Percentiles rank a stretch among this genome's conserved stretches.
Evolutionary conservation across 2,329 filamentous ascomycete species (phyloP).

Genomic region (Dissoconium aciculare): DNA sequence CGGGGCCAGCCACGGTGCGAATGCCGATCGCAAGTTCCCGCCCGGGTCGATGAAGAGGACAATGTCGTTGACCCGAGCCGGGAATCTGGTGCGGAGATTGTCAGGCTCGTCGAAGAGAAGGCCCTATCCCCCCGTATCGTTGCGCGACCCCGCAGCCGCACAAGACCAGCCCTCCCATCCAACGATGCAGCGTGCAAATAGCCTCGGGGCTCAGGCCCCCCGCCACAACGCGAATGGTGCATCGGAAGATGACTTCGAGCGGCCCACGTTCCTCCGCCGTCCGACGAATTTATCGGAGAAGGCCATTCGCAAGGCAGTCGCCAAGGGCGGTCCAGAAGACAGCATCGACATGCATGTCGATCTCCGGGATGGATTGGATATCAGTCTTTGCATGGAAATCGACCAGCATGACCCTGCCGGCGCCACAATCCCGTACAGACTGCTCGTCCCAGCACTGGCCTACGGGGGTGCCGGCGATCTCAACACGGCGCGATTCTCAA

Average conservation of each 20-base stretch:
- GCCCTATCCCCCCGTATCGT: constrained; percentile 8
- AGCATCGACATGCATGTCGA: constrained; percentile 47
- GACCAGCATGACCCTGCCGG: constrained; percentile 73
- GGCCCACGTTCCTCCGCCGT: constrained; percentile 31
- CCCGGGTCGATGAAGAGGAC: constrained; percentile 22
- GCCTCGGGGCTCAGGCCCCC: constrained; percentile 7
- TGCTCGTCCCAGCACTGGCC: constrained; percentile 65
- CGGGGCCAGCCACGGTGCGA: constrained; percentile 1
- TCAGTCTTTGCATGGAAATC: constrained; percentile 80
- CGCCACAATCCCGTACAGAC: constrained; percentile 71
- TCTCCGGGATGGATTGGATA: constrained; percentile 69
- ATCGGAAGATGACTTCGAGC: constrained; percentile 5
- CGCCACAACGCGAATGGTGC: neutral
- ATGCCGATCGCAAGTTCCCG: constrained; percentile 13
- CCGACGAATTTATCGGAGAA: constrained; percentile 30
- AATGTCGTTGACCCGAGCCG: constrained; percentile 21
- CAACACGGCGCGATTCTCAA: constrained; percentile 15
- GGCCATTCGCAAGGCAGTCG: constrained; percentile 24
- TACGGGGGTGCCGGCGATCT: constrained; percentile 25
- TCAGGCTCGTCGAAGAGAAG: constrained; percentile 20
- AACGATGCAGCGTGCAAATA: constrained; percentile 14
- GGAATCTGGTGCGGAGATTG: constrained; percentile 30
- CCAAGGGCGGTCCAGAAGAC: constrained; percentile 39
- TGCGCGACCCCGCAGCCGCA: constrained; percentile 8
- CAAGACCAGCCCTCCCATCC: constrained; percentile 1